Percentiles rank a stretch among this genome's conserved stretches.
phyloP scores from a whole-genome alignment of 116 monocot genomes.

The Cymodocea nodosa region DNA sequence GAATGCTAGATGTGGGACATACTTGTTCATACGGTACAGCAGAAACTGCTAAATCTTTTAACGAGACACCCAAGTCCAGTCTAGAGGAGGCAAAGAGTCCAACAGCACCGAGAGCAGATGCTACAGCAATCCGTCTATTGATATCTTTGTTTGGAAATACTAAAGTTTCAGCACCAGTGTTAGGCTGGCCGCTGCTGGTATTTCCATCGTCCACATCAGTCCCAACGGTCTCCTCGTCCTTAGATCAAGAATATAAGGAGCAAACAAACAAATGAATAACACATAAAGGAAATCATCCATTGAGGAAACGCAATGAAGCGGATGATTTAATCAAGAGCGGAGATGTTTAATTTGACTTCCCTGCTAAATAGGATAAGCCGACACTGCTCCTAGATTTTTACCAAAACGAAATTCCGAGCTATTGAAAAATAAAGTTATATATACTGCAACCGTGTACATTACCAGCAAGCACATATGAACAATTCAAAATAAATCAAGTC shows the following conservation, averaged over 20 bases:
- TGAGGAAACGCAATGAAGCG: not conserved
- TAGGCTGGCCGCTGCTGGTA: not conserved
- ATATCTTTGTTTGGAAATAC: conserved; percentile 63
- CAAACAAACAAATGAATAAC: not conserved
- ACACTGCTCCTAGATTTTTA: no score
- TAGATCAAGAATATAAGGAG: not conserved
- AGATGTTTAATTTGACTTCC: no score
- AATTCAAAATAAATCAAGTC: no score
- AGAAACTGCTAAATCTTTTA: conserved; percentile 66
- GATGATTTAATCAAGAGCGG: no score
- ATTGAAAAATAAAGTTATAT: no score
- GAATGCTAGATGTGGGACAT: not conserved
- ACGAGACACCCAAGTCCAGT: conserved; percentile 80
- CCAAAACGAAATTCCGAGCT: no score
- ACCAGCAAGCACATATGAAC: no score
- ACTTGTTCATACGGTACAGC: conserved; percentile 82
- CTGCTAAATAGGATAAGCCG: no score
- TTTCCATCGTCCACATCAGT: not conserved
- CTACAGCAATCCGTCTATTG: conserved; percentile 62
- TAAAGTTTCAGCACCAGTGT: conserved; percentile 2
- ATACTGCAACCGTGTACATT: no score
- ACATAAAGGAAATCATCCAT: not conserved
- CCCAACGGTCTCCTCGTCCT: conserved; percentile 6
- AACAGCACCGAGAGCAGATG: conserved; percentile 43
- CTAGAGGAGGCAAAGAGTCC: conserved; percentile 58